Conservation (phyloP, 768 basidiomycete genomes). For the Omphalotus guepiniiformis region DNA sequence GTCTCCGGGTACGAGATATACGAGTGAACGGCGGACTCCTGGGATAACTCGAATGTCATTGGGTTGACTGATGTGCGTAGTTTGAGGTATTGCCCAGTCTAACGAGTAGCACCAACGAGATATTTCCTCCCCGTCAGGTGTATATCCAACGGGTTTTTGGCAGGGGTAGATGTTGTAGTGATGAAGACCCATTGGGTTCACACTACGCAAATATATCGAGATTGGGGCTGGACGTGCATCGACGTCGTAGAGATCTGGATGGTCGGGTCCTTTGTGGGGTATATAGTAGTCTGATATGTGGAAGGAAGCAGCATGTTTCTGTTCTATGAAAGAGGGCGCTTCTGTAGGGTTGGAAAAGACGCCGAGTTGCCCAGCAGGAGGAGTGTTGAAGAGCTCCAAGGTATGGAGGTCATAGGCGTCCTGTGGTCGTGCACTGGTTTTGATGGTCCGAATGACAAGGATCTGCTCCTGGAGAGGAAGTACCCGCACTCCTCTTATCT, state of each 20-base stretch:
- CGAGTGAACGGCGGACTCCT: constrained; percentile 39
- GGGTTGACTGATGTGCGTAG: constrained; percentile 22
- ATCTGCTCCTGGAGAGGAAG: constrained; percentile 49
- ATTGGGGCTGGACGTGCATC: constrained; percentile 33
- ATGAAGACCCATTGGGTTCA: constrained; percentile 24
- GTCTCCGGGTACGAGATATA: constrained; percentile 31
- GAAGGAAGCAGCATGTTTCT: constrained; percentile 16
- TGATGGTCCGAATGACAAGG: constrained; percentile 44
- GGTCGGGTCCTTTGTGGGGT: constrained; percentile 24
- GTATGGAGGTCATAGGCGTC: constrained; percentile 7
- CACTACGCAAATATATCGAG: constrained; percentile 30
- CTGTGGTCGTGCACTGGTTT: constrained; percentile 11
- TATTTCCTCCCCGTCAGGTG: neutral
- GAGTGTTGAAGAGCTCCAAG: constrained; percentile 10
- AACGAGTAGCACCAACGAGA: constrained; percentile 18
- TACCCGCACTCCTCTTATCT: constrained; percentile 48
- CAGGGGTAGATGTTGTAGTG: constrained; percentile 32
- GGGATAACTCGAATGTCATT: constrained; percentile 32
- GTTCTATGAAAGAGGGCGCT: constrained; percentile 22
- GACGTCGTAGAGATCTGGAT: constrained; percentile 20
- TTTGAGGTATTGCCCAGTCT: constrained; percentile 22
- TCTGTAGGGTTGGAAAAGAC: constrained; percentile 1
- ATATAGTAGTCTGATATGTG: constrained; percentile 38
- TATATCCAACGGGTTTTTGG: constrained; percentile 3
- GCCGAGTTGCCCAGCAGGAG: constrained; percentile 4